phyloP scores from a whole-genome alignment of 2,329 filamentous ascomycete genomes.

The Colletotrichum paranaense region DNA sequence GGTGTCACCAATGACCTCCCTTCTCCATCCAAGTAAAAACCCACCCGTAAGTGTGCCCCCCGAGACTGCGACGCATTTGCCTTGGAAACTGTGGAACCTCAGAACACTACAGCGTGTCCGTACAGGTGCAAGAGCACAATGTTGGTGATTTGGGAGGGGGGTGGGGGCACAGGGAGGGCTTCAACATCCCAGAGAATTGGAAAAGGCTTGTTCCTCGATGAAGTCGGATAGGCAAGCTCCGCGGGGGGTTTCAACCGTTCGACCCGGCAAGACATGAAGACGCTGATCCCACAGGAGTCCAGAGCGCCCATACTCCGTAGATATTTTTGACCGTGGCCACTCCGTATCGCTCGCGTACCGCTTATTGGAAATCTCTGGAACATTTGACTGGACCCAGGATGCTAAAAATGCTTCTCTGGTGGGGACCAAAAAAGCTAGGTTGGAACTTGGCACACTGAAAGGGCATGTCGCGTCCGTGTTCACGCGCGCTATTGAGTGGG shows the following conservation, averaged over 20 bases:
- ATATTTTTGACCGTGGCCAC: background rate
- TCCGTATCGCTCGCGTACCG: background rate
- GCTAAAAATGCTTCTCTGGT: constrained; percentile 33
- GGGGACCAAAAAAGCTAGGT: background rate
- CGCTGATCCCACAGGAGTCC: background rate
- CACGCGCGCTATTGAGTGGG: constrained; percentile 7
- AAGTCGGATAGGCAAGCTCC: background rate
- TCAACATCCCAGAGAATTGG: too few relatives aligned
- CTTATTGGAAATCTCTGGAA: constrained; percentile 4
- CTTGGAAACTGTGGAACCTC: background rate
- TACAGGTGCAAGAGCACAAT: background rate
- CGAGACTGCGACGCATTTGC: background rate
- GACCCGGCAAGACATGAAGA: background rate
- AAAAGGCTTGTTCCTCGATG: background rate
- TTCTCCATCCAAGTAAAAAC: background rate
- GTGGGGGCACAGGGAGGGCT: too few relatives aligned
- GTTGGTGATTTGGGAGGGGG: background rate
- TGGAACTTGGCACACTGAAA: background rate
- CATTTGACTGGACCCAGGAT: background rate
- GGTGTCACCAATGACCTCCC: background rate
- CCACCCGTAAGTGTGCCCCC: background rate
- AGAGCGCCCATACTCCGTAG: background rate
- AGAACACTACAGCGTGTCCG: background rate
- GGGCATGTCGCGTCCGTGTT: constrained; percentile 6
- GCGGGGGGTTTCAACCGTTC: too few relatives aligned